phyloP scores from a whole-genome alignment of 2,329 filamentous ascomycete species.

The Hypoxylon sp. region DNA sequence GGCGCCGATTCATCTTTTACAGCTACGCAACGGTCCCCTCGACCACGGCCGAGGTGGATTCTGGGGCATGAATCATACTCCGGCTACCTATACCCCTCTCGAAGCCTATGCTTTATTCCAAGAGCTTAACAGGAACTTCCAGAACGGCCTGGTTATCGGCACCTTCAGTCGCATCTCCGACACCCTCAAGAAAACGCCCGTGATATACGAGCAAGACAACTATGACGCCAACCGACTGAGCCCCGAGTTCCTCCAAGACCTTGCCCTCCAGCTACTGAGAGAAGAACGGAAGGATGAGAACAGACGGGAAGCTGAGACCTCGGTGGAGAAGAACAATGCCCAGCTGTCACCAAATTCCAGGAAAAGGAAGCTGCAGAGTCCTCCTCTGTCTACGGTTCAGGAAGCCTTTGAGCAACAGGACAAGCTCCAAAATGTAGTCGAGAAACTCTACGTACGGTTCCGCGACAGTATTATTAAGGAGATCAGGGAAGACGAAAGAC shows the following conservation, averaged over 20 bases:
- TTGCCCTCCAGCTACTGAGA: conserved; percentile 81
- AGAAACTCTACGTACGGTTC: conserved; percentile 81
- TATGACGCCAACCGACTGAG: conserved; percentile 82
- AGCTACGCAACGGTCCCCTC: conserved; percentile 68
- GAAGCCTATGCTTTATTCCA: conserved; percentile 90
- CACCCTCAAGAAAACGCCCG: conserved; percentile 77
- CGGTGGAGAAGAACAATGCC: conserved; percentile 57
- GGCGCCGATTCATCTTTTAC: conserved; percentile 68
- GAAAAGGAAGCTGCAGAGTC: conserved; percentile 81
- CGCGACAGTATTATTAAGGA: conserved; percentile 75
- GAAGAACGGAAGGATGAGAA: conserved; percentile 83
- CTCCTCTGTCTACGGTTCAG: conserved; percentile 72
- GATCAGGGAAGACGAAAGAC: conserved; percentile 80
- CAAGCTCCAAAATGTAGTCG: conserved; percentile 77
- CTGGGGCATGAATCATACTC: conserved; percentile 68
- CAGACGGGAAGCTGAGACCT: conserved; percentile 62
- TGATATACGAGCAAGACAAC: conserved; percentile 76
- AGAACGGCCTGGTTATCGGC: conserved; percentile 73
- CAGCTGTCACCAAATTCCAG: conserved; percentile 69
- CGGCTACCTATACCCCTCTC: conserved; percentile 81
- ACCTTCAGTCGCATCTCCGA: conserved; percentile 81
- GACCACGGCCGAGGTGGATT: conserved; percentile 68
- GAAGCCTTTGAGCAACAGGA: conserved; percentile 76
- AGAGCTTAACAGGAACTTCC: conserved; percentile 77
- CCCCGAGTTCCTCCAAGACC: conserved; percentile 81